phyloP scores from a whole-genome alignment of 352 stramenopile genomes.

The Saprolegnia diclina region DNA sequence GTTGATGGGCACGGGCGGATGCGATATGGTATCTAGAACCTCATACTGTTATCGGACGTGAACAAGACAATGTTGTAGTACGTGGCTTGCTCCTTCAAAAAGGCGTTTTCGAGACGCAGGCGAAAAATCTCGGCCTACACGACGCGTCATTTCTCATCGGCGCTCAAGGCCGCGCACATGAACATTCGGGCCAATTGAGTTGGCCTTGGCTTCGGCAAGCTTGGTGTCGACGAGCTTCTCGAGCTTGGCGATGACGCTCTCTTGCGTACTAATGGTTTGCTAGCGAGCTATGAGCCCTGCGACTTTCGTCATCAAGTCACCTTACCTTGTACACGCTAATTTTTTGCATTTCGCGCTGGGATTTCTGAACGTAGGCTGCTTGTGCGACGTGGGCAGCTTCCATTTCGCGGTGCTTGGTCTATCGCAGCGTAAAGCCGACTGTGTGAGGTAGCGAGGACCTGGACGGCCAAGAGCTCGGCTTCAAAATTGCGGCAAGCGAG shows the following conservation, averaged over 20 bases:
- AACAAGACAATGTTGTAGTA: background rate
- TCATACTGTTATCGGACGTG: background rate
- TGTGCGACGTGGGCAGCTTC: conserved; percentile 69
- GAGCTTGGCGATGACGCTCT: conserved; percentile 75
- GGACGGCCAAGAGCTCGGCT: conserved; percentile 36
- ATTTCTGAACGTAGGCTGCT: conserved; percentile 51
- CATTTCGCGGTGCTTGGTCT: conserved; percentile 46
- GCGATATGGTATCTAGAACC: background rate
- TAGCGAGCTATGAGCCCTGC: conserved; percentile 26
- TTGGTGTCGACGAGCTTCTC: conserved; percentile 53
- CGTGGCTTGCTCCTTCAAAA: conserved; percentile 24
- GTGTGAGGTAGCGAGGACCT: background rate
- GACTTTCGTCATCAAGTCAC: conserved; percentile 27
- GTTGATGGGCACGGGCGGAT: background rate
- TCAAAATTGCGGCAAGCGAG: conserved; percentile 38
- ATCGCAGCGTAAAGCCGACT: background rate
- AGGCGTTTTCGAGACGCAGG: conserved; percentile 25
- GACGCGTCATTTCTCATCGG: background rate
- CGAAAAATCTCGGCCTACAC: conserved; percentile 26
- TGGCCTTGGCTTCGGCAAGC: conserved; percentile 26
- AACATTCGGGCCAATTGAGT: conserved; percentile 15
- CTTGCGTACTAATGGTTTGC: conserved; percentile 65
- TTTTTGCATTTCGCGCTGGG: conserved; percentile 64
- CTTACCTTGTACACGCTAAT: conserved; percentile 48
- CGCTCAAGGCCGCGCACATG: conserved; percentile 5